These are phyloP conservation scores for Fragaria ananassa DNA, from an alignment of 306 rosid genomes.

Conservation along the genomic window DNA sequence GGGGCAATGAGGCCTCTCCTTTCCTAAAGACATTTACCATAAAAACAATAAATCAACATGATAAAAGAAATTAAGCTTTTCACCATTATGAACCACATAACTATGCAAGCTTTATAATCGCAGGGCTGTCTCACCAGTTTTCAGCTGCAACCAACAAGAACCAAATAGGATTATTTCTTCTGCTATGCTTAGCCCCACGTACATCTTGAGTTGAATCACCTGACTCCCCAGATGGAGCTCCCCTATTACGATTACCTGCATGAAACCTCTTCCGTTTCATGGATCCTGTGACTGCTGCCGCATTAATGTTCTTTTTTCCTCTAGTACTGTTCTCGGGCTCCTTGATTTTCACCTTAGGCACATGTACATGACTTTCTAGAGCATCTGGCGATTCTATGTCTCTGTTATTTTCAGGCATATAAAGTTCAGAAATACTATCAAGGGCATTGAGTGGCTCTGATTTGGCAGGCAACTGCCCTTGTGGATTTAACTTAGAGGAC, in stretches of 20 bases:
- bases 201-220: constrained; percentile 64
- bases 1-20: constrained; percentile 83
- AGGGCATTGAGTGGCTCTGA: constrained; percentile 19
- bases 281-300: constrained; percentile 47
- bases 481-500: too few relatives aligned
- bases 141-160: constrained; percentile 89
- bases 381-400: constrained; percentile 48
- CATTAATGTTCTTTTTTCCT: constrained; percentile 55
- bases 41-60: constrained; percentile 25
- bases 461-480: too few relatives aligned
- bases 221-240: constrained; percentile 46
- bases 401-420: constrained; percentile 40
- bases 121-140: constrained; percentile 56
- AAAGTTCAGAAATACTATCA: constrained; percentile 32
- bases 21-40: constrained; percentile 55
- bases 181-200: constrained; percentile 38
- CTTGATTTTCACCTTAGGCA: constrained; percentile 59
- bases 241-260: constrained; percentile 56
- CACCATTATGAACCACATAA: neutral
- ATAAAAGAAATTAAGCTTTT: constrained; percentile 14
- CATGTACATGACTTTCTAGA: constrained; percentile 31
- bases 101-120: constrained; percentile 8
- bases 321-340: constrained; percentile 51
- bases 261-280: constrained; percentile 61
- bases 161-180: constrained; percentile 78